A percentile compares a stretch with the other conserved stretches of the same genome.
phyloP scores from a whole-genome alignment of 1,284 basidiomycete species.

The Rhodotorula sp. region DNA sequence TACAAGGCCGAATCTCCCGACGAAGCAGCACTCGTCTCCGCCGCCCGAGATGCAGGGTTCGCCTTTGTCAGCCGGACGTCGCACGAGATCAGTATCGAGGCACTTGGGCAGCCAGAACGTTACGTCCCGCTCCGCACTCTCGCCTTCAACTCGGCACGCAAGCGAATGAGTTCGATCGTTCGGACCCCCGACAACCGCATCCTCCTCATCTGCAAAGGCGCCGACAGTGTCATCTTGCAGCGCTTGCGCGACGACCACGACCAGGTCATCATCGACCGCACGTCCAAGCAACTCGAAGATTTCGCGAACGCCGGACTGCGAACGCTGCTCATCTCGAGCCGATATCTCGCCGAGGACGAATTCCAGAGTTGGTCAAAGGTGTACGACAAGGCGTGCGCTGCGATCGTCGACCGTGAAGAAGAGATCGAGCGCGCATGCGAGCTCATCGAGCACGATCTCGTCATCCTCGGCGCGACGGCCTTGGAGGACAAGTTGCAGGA shows the following conservation, averaged over 20 bases:
- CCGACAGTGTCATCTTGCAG: slow-evolving; percentile 90
- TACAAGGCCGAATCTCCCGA: slow-evolving; percentile 97
- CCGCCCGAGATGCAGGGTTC: slow-evolving; percentile 89
- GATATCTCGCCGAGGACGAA: slow-evolving; percentile 76
- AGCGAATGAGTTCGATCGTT: slow-evolving; percentile 89
- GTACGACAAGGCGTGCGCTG: slow-evolving; percentile 76
- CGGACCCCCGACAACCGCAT: slow-evolving; percentile 78
- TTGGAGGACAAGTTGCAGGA: slow-evolving; percentile 96
- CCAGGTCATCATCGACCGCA: slow-evolving; percentile 68
- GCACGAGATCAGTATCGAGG: slow-evolving; percentile 80
- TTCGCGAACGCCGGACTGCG: slow-evolving; percentile 91
- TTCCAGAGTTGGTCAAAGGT: slow-evolving; percentile 75
- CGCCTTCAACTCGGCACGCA: slow-evolving; percentile 90
- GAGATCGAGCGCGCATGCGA: slow-evolving; percentile 86
- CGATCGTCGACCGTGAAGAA: slow-evolving; percentile 78
- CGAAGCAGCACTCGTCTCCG: slow-evolving; percentile 88
- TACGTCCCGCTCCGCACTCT: slow-evolving; percentile 77
- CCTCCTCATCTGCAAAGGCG: slow-evolving; percentile 91
- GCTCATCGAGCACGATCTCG: slow-evolving; percentile 74
- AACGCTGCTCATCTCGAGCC: slow-evolving; percentile 86
- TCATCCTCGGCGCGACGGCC: slow-evolving; percentile 88
- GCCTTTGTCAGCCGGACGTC: slow-evolving; percentile 79
- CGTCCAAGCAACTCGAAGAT: slow-evolving; percentile 80
- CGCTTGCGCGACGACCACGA: slow-evolving; percentile 73
- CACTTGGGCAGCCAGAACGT: slow-evolving; percentile 81